These are phyloP conservation scores for Pichia kluyveri DNA, from an alignment of 805 yeast species.

Conservation along the genomic window DNA sequence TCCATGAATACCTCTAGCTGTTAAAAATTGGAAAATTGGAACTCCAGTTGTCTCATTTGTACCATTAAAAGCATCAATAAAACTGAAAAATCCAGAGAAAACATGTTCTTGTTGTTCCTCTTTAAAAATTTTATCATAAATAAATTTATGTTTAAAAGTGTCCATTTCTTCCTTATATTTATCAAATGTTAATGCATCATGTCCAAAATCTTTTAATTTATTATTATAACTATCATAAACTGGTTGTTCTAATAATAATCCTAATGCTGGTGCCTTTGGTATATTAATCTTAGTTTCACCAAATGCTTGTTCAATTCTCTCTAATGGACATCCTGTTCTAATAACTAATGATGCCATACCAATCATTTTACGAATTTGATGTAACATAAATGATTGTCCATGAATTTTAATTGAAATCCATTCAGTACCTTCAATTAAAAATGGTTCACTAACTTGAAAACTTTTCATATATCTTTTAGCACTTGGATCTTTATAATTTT, in stretches of 20 bases:
- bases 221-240: slow-evolving; percentile 81
- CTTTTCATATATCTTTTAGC: slow-evolving; percentile 76
- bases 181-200: slow-evolving; percentile 62
- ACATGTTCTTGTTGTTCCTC: slow-evolving; percentile 86
- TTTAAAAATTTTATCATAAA: slow-evolving; percentile 85
- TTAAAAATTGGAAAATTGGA: slow-evolving; percentile 51
- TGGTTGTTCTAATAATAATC: slow-evolving; percentile 82
- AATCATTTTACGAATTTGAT: slow-evolving; percentile 96
- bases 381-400: slow-evolving; percentile 97
- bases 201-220: slow-evolving; percentile 65
- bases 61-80: slow-evolving; percentile 71
- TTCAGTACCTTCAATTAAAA: slow-evolving; percentile 86
- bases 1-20: slow-evolving; percentile 30
- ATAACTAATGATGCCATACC: slow-evolving; percentile 86
- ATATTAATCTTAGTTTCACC: slow-evolving; percentile 68
- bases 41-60: slow-evolving; percentile 41
- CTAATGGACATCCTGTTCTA: slow-evolving; percentile 76
- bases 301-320: slow-evolving; percentile 71
- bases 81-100: slow-evolving; percentile 84
- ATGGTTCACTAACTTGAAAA: slow-evolving; percentile 76
- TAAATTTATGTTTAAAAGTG: slow-evolving; percentile 76
- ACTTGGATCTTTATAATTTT: slow-evolving; percentile 77
- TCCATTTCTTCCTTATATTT: slow-evolving; percentile 64
- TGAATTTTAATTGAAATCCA: slow-evolving; percentile 95
- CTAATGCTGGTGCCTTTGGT: slow-evolving; percentile 97